Evolutionary conservation across 805 yeast species (phyloP), one percentile per base, ranked within the genome.

Genomic region (Pichia phayaonensis): DNA sequence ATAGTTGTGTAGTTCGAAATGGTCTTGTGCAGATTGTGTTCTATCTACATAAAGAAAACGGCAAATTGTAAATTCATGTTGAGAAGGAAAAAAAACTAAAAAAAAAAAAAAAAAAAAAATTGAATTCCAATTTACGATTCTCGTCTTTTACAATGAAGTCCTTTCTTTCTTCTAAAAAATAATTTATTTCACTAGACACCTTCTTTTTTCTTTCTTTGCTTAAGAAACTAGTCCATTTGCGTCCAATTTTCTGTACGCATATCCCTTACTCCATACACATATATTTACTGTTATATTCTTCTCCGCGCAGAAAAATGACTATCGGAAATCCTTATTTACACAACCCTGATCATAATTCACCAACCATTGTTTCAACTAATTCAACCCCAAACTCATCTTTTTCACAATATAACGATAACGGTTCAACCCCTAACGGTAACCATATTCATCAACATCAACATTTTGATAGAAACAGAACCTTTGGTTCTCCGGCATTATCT

Each of bases 251-350:
- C 20, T 27, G 31, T 27, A 11, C 31, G 31, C 31, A 27, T 11
- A 7, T 27, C 7, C 4, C 10, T 8, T 27, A 27, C 4, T 13
- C 11, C 31, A 8, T 8, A 31, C 18, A 31, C 36, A 15, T 4
- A 2, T 31, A 4, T 18, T n/a, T n/a, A n/a, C n/a, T n/a, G n/a
- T n/a, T n/a, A n/a, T n/a, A n/a, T n/a, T n/a, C n/a, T n/a, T n/a
- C n/a, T n/a, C n/a, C n/a, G n/a, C n/a, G n/a, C n/a, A n/a, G 20
- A 18, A 31, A 12, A 22, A 51, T 52, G 54, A 45, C 52, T 18
- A 40, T 44, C 26, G 40, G 45, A 22, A 42, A 49, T 23, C 40
- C 47, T 8, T 44, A 11, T 24, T 29, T 45, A n/a, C 21, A 45
- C 34, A 31, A 40, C 24, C 11, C 34, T n/a, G 34, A 21, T 15